Evolutionary conservation across 768 basidiomycete species (phyloP).

Genomic region (Lepiota brunneoincarnata): DNA sequence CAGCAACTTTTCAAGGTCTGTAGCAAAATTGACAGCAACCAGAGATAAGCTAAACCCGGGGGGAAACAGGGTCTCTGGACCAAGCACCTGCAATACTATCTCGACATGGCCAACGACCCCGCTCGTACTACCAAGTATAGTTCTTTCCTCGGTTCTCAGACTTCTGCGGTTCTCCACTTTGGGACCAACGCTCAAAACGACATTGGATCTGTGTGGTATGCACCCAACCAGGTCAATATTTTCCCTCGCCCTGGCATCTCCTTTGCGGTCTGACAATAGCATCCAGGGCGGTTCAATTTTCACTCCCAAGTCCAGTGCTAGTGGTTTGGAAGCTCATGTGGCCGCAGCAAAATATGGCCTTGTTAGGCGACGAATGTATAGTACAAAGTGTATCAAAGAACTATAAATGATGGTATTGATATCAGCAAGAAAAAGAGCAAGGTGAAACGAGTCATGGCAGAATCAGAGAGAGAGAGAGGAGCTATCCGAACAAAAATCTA

Average conservation of each 20-base stretch:
- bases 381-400: constrained; percentile 6
- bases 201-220: constrained; percentile 47
- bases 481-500: constrained; percentile 5
- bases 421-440: constrained; percentile 1
- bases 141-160: constrained; percentile 37
- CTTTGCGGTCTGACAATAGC: background rate
- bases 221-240: constrained; percentile 31
- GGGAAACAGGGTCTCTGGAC: constrained; percentile 44
- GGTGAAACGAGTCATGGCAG: background rate
- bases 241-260: background rate
- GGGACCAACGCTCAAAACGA: constrained; percentile 37
- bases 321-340: constrained; percentile 41
- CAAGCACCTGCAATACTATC: constrained; percentile 49
- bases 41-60: background rate
- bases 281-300: constrained; percentile 39
- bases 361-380: constrained; percentile 19
- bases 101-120: constrained; percentile 41
- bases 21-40: background rate
- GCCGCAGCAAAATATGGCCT: constrained; percentile 41
- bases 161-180: constrained; percentile 40
- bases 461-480: background rate
- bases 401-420: constrained; percentile 10
- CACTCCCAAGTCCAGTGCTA: constrained; percentile 41
- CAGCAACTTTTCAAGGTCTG: constrained; percentile 45
- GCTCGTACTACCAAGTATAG: constrained; percentile 42